Evolutionary conservation across 2,329 filamentous ascomycete species (phyloP).

Genomic region (Ophiostoma piceae): DNA sequence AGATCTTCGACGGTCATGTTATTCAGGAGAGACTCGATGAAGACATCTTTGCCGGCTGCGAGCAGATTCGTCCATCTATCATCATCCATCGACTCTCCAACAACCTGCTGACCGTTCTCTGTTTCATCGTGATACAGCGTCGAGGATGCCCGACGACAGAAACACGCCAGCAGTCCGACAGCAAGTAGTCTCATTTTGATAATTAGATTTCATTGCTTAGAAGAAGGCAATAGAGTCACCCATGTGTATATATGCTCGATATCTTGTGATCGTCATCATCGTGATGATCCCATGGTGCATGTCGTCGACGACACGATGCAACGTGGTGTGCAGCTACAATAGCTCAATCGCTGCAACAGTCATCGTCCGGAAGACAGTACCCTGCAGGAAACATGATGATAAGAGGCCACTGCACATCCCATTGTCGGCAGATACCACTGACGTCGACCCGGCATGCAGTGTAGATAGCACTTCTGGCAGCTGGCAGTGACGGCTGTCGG

Average conservation of each 20-base stretch:
- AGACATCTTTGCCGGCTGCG: not conserved
- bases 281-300: not conserved
- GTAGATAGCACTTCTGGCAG: not conserved
- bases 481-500: conserved; percentile 2
- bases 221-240: not conserved
- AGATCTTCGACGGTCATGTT: not conserved
- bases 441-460: not conserved
- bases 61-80: not conserved
- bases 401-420: not conserved
- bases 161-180: not conserved
- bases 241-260: not conserved
- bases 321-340: not conserved
- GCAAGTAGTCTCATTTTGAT: not conserved
- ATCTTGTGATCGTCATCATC: not conserved
- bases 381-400: not conserved
- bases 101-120: not conserved
- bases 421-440: not conserved
- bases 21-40: not conserved
- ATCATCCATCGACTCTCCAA: not conserved
- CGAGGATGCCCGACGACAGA: not conserved
- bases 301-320: not conserved
- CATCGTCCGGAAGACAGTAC: not conserved
- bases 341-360: not conserved
- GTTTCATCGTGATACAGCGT: not conserved
- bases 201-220: not conserved